Evolutionary conservation across 2,329 filamentous ascomycete genomes (phyloP).

Genomic region (Penicillium palitans): DNA sequence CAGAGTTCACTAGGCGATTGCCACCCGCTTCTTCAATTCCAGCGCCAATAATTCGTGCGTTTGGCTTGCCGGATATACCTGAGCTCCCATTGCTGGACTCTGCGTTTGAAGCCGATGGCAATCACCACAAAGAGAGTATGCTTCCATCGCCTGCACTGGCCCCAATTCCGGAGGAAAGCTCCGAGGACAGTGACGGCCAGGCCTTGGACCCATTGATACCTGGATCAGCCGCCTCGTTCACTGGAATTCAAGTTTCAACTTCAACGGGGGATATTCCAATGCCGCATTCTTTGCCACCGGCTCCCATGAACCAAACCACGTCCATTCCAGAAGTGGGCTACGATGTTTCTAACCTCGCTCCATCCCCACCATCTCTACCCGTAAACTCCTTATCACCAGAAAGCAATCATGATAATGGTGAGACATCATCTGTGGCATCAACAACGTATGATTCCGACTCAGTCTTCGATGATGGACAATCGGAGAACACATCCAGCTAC

Average conservation of each 20-base stretch:
- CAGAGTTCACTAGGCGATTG: neutral
- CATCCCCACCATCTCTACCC: neutral
- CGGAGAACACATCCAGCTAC: slow-evolving; percentile 21
- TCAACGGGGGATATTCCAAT: neutral
- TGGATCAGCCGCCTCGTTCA: neutral
- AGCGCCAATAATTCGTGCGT: neutral
- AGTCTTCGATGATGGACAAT: slow-evolving; percentile 21
- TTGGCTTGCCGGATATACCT: neutral
- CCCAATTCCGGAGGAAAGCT: neutral
- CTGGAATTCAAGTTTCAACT: neutral
- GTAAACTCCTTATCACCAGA: neutral
- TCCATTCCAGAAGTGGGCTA: neutral
- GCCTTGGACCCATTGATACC: neutral
- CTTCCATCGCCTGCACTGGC: neutral
- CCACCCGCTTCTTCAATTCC: neutral
- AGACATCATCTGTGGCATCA: slow-evolving; percentile 16
- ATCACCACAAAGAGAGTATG: neutral
- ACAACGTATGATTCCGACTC: slow-evolving; percentile 13
- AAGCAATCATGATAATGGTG: neutral
- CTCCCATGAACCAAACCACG: neutral
- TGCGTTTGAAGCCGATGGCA: neutral
- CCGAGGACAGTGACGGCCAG: neutral
- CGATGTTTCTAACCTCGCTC: neutral
- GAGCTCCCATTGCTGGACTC: neutral
- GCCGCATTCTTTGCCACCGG: neutral